Evolutionary conservation across 495 filamentous ascomycete species (phyloP).

Genomic region (Lasiosphaeris hirsuta): DNA sequence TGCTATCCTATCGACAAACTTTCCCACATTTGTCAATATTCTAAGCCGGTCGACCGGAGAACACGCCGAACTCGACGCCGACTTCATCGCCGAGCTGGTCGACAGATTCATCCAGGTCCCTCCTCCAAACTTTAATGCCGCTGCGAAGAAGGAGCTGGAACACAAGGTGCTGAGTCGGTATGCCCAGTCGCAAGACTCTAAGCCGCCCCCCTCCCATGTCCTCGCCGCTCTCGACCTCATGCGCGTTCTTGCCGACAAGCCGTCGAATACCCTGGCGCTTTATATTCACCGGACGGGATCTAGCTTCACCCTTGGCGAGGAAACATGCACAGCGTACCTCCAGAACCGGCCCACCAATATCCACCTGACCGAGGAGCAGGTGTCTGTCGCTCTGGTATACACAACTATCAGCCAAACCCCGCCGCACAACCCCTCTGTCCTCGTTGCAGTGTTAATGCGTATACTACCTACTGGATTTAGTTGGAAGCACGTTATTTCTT

Average conservation of each 20-base stretch:
- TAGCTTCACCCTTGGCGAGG: constrained; percentile 49
- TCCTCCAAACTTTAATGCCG: constrained; percentile 74
- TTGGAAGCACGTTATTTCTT: constrained; percentile 77
- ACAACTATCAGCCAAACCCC: constrained; percentile 66
- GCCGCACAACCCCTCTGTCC: constrained; percentile 67
- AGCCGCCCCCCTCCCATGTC: constrained; percentile 66
- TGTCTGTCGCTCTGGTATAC: constrained; percentile 78
- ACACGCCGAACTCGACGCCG: constrained; percentile 57
- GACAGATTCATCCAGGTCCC: constrained; percentile 79
- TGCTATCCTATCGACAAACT: constrained; percentile 72
- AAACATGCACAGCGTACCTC: constrained; percentile 49
- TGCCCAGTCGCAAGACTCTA: constrained; percentile 47
- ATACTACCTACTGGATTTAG: constrained; percentile 57
- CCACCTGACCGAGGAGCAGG: constrained; percentile 74
- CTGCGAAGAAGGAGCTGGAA: constrained; percentile 63
- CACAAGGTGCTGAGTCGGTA: constrained; percentile 69
- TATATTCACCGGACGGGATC: constrained; percentile 76
- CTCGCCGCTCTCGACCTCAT: constrained; percentile 70
- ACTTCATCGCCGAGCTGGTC: constrained; percentile 70
- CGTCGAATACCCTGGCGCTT: constrained; percentile 63
- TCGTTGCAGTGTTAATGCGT: constrained; percentile 56
- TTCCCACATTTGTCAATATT: constrained; percentile 68
- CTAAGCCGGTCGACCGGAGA: constrained; percentile 58
- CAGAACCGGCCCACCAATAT: constrained; percentile 63
- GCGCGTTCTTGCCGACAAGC: constrained; percentile 59